phyloP scores from a whole-genome alignment of 2,329 filamentous ascomycete genomes.

The Acephala macrosclerotiorum region DNA sequence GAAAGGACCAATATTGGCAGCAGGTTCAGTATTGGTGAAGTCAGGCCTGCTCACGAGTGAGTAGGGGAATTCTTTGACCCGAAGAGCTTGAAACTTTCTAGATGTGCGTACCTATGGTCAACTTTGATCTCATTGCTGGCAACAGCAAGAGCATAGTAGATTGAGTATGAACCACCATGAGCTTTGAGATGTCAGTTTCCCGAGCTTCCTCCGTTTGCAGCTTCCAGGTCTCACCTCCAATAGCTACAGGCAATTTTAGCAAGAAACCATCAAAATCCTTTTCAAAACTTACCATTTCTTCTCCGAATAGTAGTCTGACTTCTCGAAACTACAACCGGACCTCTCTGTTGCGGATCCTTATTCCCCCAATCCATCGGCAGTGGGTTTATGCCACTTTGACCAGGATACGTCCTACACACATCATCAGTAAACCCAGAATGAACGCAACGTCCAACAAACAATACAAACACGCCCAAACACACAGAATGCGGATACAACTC shows the following conservation, averaged over 20 bases:
- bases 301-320: conserved; percentile 77
- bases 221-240: conserved; percentile 59
- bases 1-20: conserved; percentile 87
- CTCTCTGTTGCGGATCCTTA: conserved; percentile 74
- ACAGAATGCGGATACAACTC: conserved; percentile 26
- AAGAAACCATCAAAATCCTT: conserved; percentile 38
- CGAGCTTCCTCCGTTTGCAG: background rate
- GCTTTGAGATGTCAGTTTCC: conserved; percentile 52
- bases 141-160: conserved; percentile 93
- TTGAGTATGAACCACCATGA: conserved; percentile 91
- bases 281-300: conserved; percentile 71
- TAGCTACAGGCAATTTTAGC: conserved; percentile 50
- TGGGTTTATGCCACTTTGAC: conserved; percentile 94
- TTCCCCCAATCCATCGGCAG: conserved; percentile 88
- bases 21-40: conserved; percentile 88
- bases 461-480: background rate
- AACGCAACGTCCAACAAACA: background rate
- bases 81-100: background rate
- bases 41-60: conserved; percentile 56
- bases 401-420: conserved; percentile 78
- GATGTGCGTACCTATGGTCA: conserved; percentile 68
- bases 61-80: background rate
- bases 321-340: conserved; percentile 87
- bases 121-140: conserved; percentile 87
- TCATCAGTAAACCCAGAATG: conserved; percentile 20